Conservation (phyloP, 164 flowering plant species). For the Stephania yunnanensis region DNA sequence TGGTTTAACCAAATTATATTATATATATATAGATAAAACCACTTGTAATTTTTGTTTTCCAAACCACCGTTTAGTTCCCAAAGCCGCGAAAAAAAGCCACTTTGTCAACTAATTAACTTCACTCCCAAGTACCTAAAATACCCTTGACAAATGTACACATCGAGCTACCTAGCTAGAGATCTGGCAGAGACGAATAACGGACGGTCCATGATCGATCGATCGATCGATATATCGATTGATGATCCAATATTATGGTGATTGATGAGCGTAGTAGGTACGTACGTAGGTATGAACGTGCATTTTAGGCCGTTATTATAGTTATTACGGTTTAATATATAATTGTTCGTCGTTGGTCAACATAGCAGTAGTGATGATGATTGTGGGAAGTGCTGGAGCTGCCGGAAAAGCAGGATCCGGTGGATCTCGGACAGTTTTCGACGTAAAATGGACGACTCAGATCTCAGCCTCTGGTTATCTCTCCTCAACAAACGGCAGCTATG, state of each 20-base stretch:
- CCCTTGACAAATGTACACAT: too few species aligned
- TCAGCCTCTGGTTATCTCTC: conserved; percentile 50
- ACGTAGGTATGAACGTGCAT: background rate
- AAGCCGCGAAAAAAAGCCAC: conserved; percentile 11
- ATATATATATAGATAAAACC: background rate
- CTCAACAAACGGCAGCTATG: conserved; percentile 27
- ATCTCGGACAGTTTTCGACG: conserved; percentile 41
- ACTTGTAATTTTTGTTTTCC: conserved; percentile 8
- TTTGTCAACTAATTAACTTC: background rate
- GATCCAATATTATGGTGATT: background rate
- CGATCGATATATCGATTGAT: background rate
- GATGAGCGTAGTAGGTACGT: background rate
- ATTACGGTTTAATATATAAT: conserved; percentile 24
- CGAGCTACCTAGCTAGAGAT: too few species aligned
- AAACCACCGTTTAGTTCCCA: conserved; percentile 6
- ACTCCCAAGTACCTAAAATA: too few species aligned
- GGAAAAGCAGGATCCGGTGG: conserved; percentile 31
- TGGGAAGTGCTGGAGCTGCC: conserved; percentile 38
- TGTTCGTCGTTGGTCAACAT: conserved; percentile 23
- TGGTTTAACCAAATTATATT: conserved; percentile 11
- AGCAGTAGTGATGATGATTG: conserved; percentile 16
- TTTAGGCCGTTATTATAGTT: conserved; percentile 12
- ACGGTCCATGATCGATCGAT: too few species aligned
- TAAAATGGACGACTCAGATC: conserved; percentile 36
- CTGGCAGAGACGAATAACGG: too few species aligned